Percentiles rank a stretch among this genome's conserved stretches.
Evolutionary conservation across 257 asterid genomes (phyloP).

Genomic region (Buddleja alternifolia): DNA sequence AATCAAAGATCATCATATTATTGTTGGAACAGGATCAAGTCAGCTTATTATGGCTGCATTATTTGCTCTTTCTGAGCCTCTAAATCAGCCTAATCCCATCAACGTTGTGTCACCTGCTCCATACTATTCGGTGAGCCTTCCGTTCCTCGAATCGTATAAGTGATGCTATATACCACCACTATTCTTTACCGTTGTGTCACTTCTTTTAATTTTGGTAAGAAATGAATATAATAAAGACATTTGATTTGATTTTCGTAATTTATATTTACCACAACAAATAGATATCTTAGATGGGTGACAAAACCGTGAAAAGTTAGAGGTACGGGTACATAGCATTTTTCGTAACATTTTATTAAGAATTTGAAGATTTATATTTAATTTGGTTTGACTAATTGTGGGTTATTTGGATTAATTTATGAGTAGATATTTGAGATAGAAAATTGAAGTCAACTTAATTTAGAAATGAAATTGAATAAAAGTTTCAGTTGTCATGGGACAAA

Average conservation of each 20-base stretch:
- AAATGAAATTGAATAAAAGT: conserved; percentile 1
- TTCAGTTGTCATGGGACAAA: conserved; percentile 29
- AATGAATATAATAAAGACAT: no score
- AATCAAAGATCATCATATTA: conserved; percentile 48
- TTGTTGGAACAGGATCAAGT: conserved; percentile 86
- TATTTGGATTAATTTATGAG: conserved; percentile 4
- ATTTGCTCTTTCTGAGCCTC: conserved; percentile 56
- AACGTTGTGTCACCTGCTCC: conserved; percentile 75
- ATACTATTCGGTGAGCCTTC: conserved; percentile 62
- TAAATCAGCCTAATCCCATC: conserved; percentile 47
- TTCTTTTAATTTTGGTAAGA: no score
- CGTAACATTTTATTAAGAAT: no score
- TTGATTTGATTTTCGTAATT: no score
- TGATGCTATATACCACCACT: no score
- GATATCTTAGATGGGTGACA: no score
- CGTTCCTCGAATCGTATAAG: no score
- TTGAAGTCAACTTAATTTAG: conserved; percentile 29
- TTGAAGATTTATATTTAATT: no score
- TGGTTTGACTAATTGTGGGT: conserved; percentile 15
- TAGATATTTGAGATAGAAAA: conserved; percentile 10
- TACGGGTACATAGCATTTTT: no score
- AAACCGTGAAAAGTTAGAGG: no score
- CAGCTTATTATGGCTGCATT: conserved; percentile 75
- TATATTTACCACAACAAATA: no score
- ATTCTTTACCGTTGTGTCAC: no score